Evolutionary conservation across 352 stramenopile genomes (phyloP), one percentile per base, ranked within the genome.

Genomic region (Phytophthora agathidicida): DNA sequence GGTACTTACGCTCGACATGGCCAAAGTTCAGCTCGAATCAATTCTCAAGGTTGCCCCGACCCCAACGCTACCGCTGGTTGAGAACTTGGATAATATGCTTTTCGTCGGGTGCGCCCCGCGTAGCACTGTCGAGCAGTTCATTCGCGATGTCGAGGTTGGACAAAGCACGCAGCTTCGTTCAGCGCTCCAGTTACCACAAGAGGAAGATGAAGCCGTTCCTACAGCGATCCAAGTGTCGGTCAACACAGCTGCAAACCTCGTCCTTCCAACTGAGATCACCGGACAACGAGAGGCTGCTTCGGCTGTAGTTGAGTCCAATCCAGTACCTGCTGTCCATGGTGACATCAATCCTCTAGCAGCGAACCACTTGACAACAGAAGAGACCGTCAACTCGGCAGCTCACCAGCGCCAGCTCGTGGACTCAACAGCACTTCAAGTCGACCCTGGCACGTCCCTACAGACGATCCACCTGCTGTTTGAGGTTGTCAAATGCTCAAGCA

Each of bases 401-500:
- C 47, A 47, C 24, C 44, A 50, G 31, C 64, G 38, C 14, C 43
- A 73, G 32, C 17, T 30, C 8, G 72, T 88, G 26, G 75, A 86
- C 64, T 70, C 75, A 22, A 77, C 75, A 0, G 75, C 69, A 35
- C 68, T 91, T 16, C 78, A 88, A 56, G 75, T 86, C 13, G 75
- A 84, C 53, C 64, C 60, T 4, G 73, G 80, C 19, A 80, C 78
- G 20, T 74, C 76, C 3, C 46, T 89, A 45, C 69, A 88, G 50
- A 83, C 75, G 11, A 68, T 88, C 24, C 79, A 92, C 49, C 76
- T 89, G 49, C 70, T 91, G 32, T 91, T 92, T 44, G 80, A 90
- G 60, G 85, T 88, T 78, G 77, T 86, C 64, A 82, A 86, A 47
- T 86, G 77, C 64, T 76, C 68, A 26, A 70, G 69, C 45, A 72